phyloP scores from a whole-genome alignment of 305 asterid genomes.

The Ilex paraguariensis region DNA sequence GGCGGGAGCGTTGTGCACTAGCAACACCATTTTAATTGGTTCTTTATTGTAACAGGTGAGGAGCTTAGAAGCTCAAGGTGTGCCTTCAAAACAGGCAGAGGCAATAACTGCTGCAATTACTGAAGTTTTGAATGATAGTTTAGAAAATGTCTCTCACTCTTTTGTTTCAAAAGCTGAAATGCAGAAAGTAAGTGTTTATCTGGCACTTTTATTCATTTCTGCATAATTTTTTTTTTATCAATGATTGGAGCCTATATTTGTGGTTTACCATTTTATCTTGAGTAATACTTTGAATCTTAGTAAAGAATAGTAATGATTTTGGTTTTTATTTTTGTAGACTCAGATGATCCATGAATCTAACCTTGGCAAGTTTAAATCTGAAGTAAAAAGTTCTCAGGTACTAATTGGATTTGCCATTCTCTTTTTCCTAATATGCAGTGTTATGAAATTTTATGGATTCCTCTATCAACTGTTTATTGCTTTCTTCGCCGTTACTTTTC shows the following conservation, averaged over 20 bases:
- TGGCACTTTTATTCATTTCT: not conserved
- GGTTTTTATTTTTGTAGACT: not conserved
- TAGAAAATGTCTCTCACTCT: constrained; percentile 46
- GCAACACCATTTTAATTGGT: not conserved
- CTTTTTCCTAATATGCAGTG: too few species aligned
- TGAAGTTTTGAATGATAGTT: constrained; percentile 44
- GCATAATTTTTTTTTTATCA: not conserved
- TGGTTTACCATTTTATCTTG: not conserved
- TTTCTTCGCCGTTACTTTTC: too few species aligned
- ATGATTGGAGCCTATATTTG: not conserved
- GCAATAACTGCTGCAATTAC: constrained; percentile 58
- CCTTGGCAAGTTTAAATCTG: not conserved
- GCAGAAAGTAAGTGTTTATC: constrained; percentile 44
- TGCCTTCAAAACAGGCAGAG: constrained; percentile 58
- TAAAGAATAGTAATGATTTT: not conserved
- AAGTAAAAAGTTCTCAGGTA: not conserved
- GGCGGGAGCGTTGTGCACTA: constrained; percentile 2
- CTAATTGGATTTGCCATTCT: not conserved
- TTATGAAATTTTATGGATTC: too few species aligned
- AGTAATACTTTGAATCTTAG: too few species aligned
- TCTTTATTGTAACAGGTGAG: constrained; percentile 31
- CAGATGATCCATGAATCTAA: not conserved
- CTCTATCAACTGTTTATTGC: too few species aligned
- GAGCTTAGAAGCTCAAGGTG: constrained; percentile 57
- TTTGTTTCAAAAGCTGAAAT: constrained; percentile 44